Percentiles rank a stretch among this genome's conserved stretches.
phyloP scores from a whole-genome alignment of 2,329 filamentous ascomycete species.

The Fusarium xyrophilum region DNA sequence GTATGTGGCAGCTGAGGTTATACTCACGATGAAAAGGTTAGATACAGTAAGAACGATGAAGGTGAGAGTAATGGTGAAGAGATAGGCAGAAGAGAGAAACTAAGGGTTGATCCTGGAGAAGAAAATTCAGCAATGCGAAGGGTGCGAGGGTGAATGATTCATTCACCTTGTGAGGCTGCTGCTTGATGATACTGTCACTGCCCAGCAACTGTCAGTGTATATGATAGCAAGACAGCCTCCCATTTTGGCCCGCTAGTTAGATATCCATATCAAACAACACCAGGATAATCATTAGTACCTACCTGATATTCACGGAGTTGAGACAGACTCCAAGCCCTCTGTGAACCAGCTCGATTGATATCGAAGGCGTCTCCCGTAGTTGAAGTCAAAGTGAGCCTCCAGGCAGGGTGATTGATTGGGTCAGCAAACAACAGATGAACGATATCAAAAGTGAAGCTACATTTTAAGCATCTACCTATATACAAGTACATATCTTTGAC shows the following conservation, averaged over 20 bases:
- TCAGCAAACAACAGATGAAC: neutral
- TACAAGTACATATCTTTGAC: neutral
- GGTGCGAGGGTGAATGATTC: neutral
- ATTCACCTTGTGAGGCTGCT: neutral
- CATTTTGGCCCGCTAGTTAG: neutral
- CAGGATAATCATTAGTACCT: neutral
- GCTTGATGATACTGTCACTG: neutral
- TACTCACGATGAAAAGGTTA: neutral
- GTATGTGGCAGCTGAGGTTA: neutral
- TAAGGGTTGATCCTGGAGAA: neutral
- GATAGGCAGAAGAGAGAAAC: neutral
- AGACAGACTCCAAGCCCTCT: neutral
- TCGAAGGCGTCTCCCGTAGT: neutral
- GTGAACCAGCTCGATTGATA: neutral
- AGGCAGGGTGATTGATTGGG: neutral
- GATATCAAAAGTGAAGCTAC: neutral
- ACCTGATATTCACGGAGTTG: neutral
- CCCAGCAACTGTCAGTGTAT: neutral
- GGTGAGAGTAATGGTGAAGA: neutral
- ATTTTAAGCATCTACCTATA: neutral
- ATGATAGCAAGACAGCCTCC: neutral
- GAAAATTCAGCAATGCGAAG: neutral
- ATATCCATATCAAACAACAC: neutral
- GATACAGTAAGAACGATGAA: neutral
- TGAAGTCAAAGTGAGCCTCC: neutral